phyloP scores from a whole-genome alignment of 164 flowering plant genomes.

The Stephania japonica region DNA sequence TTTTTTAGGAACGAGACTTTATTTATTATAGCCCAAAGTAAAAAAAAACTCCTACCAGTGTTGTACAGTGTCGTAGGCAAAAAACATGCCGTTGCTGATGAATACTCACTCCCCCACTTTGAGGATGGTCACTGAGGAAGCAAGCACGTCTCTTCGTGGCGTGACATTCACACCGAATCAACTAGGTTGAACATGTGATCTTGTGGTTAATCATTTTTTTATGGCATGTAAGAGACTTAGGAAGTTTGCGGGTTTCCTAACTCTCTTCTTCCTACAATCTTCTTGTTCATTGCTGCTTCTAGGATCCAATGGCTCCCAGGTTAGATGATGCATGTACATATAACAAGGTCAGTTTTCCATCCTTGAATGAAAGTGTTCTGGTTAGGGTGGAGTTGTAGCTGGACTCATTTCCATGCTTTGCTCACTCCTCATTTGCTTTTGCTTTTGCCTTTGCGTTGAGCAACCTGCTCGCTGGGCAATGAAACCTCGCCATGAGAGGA shows the following conservation, averaged over 20 bases:
- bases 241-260: constrained; percentile 4
- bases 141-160: too few species aligned
- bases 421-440: constrained; percentile 15
- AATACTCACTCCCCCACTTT: too few species aligned
- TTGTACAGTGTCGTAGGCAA: too few species aligned
- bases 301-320: constrained; percentile 11
- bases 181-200: too few species aligned
- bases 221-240: constrained; percentile 15
- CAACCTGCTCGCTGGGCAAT: constrained; percentile 60
- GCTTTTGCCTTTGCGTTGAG: constrained; percentile 24
- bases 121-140: too few species aligned
- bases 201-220: too few species aligned
- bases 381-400: constrained; percentile 9
- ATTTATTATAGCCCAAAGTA: too few species aligned
- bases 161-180: too few species aligned
- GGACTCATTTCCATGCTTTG: neutral
- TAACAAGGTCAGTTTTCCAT: constrained; percentile 9
- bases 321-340: constrained; percentile 1
- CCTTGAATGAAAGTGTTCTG: constrained; percentile 11
- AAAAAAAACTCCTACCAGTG: too few species aligned
- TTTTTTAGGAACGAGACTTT: too few species aligned
- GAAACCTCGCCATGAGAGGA: constrained; percentile 65
- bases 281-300: neutral
- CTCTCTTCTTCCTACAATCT: neutral
- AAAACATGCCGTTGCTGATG: too few species aligned